Evolutionary conservation across 345 rosid species (phyloP), one percentile per base, ranked within the genome.

Genomic region (Anastatica hierochuntica): DNA sequence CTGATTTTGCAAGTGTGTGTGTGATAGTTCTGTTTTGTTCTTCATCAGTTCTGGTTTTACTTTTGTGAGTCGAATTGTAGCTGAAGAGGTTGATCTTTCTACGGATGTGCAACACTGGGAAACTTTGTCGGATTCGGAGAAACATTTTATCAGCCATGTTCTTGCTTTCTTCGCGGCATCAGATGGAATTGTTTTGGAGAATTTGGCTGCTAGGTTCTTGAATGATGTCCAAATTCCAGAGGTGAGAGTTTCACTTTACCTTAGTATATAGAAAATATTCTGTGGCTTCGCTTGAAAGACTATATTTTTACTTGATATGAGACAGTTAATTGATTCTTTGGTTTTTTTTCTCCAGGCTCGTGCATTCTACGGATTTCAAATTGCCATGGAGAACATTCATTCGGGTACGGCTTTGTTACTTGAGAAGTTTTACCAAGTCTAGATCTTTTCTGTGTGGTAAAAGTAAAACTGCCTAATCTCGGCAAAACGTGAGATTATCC

Each of bases 321-420:
- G n/a, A n/a, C n/a, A n/a, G n/a, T n/a, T n/a, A n/a, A n/a, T n/a
- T n/a, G n/a, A n/a, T n/a, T 19, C 37, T 48, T 8, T 20, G 49
- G 48, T 53, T 49, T 31, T 4, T 45, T 41, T 73, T 51, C 71
- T n/a, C n/a, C 79, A 88, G 95, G 97, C 94, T 58, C 79, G 90
- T 21, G 94, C 97, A 31, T 86, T 90, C 72, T 90, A 86, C 52
- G 90, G 90, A 31, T 90, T 90, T 69, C 96, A 90, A 73, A 84
- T 90, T 35, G 94, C 96, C 10, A 90, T 86, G 90, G 96, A 86
- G 76, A 90, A 90, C 60, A 73, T 90, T 69, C 97, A 86, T 75
- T 86, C 96, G 8, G 97, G 97, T 90, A 78, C 17, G 66, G 56
- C 49, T 68, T 60, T 53, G 13, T 41, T 2, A 8, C 8, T 26